Evolutionary conservation across 192 early-diverging fungal species (phyloP), one percentile per base, ranked within the genome.

Genomic region (Rhizophagus clarus): DNA sequence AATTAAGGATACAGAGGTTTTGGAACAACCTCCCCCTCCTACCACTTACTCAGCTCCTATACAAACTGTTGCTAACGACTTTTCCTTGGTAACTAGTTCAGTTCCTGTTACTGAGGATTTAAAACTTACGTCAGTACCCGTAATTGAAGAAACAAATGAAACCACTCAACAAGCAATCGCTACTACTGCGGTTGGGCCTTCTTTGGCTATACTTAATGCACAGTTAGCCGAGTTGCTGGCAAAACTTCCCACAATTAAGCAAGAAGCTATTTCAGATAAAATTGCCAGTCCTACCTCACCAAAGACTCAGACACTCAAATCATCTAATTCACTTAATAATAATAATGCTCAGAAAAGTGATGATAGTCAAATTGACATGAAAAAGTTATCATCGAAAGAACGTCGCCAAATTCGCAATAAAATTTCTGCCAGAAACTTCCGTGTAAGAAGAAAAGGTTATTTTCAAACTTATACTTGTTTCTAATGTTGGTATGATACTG

Each of bases 321-420:
- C 64, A 31, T 14, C 66, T 15, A n/a, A 37, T 78, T n/a, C 66
- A 45, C 11, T 20, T 40, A 76, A 15, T 34, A 63, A 26, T 40
- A 37, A 61, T 24, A 61, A n/a, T 26, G 51, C n/a, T 56, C 68
- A 70, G 20, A 60, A 34, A 32, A 49, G 20, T 15, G 73, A 74
- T 20, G 56, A 61, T 74, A 83, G 76, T 40, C 77, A 80, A 49
- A 81, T 89, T 49, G 90, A 94, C 77, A 79, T 91, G 72, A 92
- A 91, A 61, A 86, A 85, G 26, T 84, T 96, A 84, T 84, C 90
- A 14, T 88, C 91, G 22, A 94, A 92, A 82, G 93, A 96, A 83
- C 87, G 93, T 42, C 88, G 95, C 29, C 93, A 94, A 85, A 83
- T 95, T 82, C 87, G 95, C 71, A 96, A 96, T 87, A 96, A 96